Conservation (phyloP, 495 filamentous ascomycete genomes). For the Lindgomyces ingoldianus region DNA sequence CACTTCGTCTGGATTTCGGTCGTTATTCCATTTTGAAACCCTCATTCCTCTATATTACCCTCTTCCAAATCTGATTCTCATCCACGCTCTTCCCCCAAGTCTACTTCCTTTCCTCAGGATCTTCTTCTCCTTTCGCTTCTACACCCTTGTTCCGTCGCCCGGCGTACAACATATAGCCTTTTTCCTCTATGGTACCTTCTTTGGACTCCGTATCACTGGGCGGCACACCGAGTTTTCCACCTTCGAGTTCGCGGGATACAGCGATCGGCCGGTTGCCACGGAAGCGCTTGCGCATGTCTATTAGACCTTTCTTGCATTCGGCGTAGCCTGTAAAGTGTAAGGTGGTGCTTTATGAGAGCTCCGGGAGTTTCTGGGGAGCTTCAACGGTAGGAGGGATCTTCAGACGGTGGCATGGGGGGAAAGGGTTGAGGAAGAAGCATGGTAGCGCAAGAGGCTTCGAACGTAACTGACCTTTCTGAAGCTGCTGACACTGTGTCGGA, state of each 20-base stretch:
- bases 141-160: conserved; percentile 25
- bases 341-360: too few species aligned
- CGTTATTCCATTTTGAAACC: background rate
- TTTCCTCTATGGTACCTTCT: conserved; percentile 32
- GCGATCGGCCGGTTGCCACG: conserved; percentile 88
- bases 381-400: too few species aligned
- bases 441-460: too few species aligned
- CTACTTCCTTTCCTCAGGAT: conserved; percentile 1
- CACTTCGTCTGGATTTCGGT: background rate
- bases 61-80: background rate
- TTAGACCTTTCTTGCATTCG: conserved; percentile 92
- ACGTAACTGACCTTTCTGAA: too few species aligned
- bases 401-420: too few species aligned
- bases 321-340: too few species aligned
- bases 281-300: conserved; percentile 99
- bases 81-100: background rate
- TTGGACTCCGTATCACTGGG: conserved; percentile 50
- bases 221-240: conserved; percentile 49
- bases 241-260: conserved; percentile 62
- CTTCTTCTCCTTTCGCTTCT: conserved; percentile 2
- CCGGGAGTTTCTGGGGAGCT: too few species aligned
- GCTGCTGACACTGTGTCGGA: conserved; percentile 85
- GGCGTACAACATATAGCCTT: conserved; percentile 39
- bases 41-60: background rate
- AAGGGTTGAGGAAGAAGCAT: too few species aligned